Conservation (phyloP, 108 stramenopile genomes). For the Fragilariopsis cylindrus region DNA sequence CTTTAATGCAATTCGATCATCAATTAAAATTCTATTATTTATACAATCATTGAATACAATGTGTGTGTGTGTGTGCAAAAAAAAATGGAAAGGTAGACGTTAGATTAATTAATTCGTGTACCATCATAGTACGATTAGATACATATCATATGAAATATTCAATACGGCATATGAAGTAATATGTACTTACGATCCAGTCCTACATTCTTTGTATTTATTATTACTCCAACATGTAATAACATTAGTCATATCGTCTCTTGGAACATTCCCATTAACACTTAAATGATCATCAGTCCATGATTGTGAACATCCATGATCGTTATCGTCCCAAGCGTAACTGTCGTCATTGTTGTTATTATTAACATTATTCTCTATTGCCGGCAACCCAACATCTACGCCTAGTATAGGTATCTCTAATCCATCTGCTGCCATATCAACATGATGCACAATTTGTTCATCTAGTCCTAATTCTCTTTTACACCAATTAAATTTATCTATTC, state of each 20-base stretch:
- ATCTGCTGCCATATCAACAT: conserved; percentile 72
- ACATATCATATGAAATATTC: no score
- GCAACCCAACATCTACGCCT: not conserved
- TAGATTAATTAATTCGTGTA: no score
- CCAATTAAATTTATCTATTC: conserved; percentile 67
- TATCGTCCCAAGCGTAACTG: no score
- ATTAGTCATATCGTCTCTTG: conserved; percentile 28
- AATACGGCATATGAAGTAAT: no score
- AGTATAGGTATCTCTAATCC: not conserved
- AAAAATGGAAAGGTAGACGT: no score
- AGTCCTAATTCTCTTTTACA: conserved; percentile 65
- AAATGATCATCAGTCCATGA: conserved; percentile 1
- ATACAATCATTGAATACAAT: no score
- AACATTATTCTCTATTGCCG: no score
- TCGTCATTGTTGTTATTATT: no score
- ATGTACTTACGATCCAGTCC: conserved; percentile 38
- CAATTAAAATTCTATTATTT: conserved; percentile 59
- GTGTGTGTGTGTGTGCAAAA: no score
- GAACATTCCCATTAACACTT: conserved; percentile 29
- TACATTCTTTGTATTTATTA: conserved; percentile 69
- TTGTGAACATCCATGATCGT: no score
- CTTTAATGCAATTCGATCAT: conserved; percentile 57
- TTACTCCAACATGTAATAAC: conserved; percentile 83
- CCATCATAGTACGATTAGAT: no score
- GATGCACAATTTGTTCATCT: conserved; percentile 20